Conservation (phyloP, 2,329 filamentous ascomycete species). For the Trichocomaceae sp. region DNA sequence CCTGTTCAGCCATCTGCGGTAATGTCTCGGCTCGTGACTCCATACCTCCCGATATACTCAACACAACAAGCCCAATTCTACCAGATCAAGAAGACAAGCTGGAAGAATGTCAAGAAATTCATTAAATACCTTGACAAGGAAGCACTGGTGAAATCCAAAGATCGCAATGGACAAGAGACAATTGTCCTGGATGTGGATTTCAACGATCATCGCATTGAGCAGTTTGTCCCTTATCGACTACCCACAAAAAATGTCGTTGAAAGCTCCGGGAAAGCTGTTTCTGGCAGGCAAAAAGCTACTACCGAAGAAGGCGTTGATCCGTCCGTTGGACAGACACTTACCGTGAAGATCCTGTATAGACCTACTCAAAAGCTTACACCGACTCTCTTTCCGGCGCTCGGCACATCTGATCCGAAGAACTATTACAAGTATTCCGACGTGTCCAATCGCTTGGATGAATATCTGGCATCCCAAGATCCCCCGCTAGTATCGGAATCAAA, state of each 20-base stretch:
- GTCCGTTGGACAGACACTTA: conserved; percentile 38
- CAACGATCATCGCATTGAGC: conserved; percentile 45
- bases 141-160: conserved; percentile 57
- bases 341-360: conserved; percentile 48
- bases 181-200: conserved; percentile 61
- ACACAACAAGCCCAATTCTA: conserved; percentile 51
- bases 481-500: conserved; percentile 52
- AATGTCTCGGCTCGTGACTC: conserved; percentile 59
- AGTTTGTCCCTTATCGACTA: conserved; percentile 57
- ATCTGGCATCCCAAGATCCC: conserved; percentile 50
- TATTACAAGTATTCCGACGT: conserved; percentile 57
- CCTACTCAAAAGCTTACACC: conserved; percentile 53
- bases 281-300: conserved; percentile 25
- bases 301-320: conserved; percentile 31
- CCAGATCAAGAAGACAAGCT: conserved; percentile 64
- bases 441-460: conserved; percentile 50
- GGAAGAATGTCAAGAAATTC: conserved; percentile 65
- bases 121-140: conserved; percentile 62
- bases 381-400: conserved; percentile 44
- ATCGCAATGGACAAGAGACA: conserved; percentile 57
- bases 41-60: conserved; percentile 56
- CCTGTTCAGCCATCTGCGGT: conserved; percentile 59
- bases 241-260: conserved; percentile 51
- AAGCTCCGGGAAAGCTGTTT: conserved; percentile 31
- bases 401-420: conserved; percentile 45